Evolutionary conservation across 1,139 yeast genomes (phyloP).

Genomic region (Debaryomycetaceae sp.): DNA sequence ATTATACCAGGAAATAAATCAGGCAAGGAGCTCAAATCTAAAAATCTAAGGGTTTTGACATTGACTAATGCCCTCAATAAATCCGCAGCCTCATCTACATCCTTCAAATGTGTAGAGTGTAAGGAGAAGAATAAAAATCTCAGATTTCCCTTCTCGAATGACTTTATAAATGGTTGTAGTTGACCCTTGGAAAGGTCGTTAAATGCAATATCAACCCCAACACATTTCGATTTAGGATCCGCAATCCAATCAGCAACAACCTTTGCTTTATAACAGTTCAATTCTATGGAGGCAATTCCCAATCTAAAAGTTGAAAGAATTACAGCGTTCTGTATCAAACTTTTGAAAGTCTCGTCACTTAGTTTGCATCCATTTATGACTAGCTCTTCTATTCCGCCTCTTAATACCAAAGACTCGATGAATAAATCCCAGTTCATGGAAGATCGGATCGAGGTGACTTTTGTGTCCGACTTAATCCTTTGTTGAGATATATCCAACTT

Average conservation of each 20-base stretch:
- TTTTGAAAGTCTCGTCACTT: conserved; percentile 47
- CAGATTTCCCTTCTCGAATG: conserved; percentile 32
- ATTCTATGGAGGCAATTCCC: conserved; percentile 73
- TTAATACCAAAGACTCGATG: conserved; percentile 48
- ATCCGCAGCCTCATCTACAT: conserved; percentile 52
- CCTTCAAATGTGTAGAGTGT: conserved; percentile 59
- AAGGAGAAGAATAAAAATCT: conserved; percentile 63
- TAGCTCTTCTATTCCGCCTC: conserved; percentile 81
- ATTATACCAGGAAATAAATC: conserved; percentile 69
- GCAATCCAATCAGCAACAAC: conserved; percentile 63
- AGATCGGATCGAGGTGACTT: conserved; percentile 47
- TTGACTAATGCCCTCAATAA: conserved; percentile 50
- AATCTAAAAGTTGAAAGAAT: conserved; percentile 57
- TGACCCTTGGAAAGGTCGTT: conserved; percentile 64
- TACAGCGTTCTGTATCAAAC: conserved; percentile 53
- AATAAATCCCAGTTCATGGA: conserved; percentile 77
- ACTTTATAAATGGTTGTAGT: conserved; percentile 47
- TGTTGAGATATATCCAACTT: conserved; percentile 83
- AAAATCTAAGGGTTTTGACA: conserved; percentile 58
- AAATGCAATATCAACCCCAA: conserved; percentile 83
- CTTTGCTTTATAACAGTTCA: conserved; percentile 54
- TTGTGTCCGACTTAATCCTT: conserved; percentile 51
- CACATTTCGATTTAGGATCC: conserved; percentile 49
- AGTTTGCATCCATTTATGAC: conserved; percentile 78
- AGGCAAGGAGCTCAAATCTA: conserved; percentile 76